These are phyloP conservation scores for Aspergillus quadricinctus DNA, from an alignment of 2,329 filamentous ascomycete species.

Conservation along the genomic window DNA sequence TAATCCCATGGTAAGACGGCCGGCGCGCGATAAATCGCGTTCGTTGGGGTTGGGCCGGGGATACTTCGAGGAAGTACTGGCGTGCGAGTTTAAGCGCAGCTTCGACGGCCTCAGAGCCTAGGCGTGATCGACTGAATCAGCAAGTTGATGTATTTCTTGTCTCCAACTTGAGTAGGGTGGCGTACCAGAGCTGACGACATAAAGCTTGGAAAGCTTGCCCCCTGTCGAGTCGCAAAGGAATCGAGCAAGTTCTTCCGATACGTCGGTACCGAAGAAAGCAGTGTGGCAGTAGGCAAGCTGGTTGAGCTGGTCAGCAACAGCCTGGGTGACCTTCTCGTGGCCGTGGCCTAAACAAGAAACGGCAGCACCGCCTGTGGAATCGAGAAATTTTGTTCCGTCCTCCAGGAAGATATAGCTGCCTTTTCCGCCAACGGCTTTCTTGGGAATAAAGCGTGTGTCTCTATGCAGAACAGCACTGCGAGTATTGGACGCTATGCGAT, in stretches of 20 bases:
- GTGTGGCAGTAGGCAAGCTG: conserved; percentile 57
- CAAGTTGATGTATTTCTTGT: background rate
- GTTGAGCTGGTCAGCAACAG: conserved; percentile 57
- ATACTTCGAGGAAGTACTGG: conserved; percentile 61
- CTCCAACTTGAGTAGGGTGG: background rate
- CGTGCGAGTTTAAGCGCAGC: conserved; percentile 63
- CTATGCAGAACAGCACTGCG: conserved; percentile 49
- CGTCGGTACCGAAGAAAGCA: conserved; percentile 53
- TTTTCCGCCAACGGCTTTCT: conserved; percentile 45
- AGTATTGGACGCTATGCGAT: background rate
- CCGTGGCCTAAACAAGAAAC: conserved; percentile 69
- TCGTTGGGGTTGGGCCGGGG: conserved; percentile 49
- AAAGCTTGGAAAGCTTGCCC: conserved; percentile 51
- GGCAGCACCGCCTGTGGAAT: conserved; percentile 69
- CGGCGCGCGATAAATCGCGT: conserved; percentile 61
- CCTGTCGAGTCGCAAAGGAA: conserved; percentile 49
- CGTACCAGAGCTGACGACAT: conserved; percentile 56
- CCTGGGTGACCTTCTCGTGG: conserved; percentile 55
- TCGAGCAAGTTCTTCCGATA: conserved; percentile 50
- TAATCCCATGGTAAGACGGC: conserved; percentile 67
- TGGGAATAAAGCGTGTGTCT: conserved; percentile 45
- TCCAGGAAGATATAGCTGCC: conserved; percentile 51
- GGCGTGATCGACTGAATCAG: background rate
- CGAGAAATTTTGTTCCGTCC: conserved; percentile 60
- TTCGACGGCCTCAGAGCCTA: conserved; percentile 66